Evolutionary conservation across 495 filamentous ascomycete species (phyloP).

Genomic region (Bryoglossum gracile): DNA sequence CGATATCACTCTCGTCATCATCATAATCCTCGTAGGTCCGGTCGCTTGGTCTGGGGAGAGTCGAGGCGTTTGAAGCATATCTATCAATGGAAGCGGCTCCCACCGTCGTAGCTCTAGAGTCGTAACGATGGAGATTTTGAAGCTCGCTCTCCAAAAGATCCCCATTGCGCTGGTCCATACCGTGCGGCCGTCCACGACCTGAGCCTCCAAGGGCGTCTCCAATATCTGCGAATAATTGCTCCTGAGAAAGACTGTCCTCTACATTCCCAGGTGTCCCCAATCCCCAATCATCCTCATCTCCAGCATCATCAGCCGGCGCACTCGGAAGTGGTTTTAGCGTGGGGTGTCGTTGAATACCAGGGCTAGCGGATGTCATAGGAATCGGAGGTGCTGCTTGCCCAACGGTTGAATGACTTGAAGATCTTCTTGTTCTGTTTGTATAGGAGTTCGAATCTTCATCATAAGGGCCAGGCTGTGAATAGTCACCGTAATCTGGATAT

Average conservation of each 20-base stretch:
- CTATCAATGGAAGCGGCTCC: constrained; percentile 25
- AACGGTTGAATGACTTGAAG: constrained; percentile 10
- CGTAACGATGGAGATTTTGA: constrained; percentile 39
- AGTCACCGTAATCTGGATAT: constrained; percentile 18
- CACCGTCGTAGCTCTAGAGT: constrained; percentile 42
- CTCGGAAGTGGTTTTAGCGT: constrained; percentile 48
- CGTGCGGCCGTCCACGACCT: constrained; percentile 29
- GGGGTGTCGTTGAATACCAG: constrained; percentile 41
- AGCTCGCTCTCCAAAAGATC: constrained; percentile 35
- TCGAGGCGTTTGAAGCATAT: constrained; percentile 42
- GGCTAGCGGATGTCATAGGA: constrained; percentile 22
- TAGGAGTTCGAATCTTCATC: constrained; percentile 13
- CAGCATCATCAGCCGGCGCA: constrained; percentile 38
- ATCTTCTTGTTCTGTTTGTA: constrained; percentile 11
- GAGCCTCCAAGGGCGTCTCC: constrained; percentile 30
- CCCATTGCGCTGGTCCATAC: constrained; percentile 13
- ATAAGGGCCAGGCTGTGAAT: constrained; percentile 4
- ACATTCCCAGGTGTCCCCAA: constrained; percentile 27
- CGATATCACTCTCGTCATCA: constrained; percentile 75
- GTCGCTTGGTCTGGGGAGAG: constrained; percentile 36
- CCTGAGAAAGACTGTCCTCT: constrained; percentile 37
- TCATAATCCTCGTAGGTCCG: constrained; percentile 11
- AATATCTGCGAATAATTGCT: constrained; percentile 47
- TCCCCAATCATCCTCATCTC: constrained; percentile 35
- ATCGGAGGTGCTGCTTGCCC: constrained; percentile 1